phyloP scores from a whole-genome alignment of 73 alveolate species.

The Diophrys sp. region DNA sequence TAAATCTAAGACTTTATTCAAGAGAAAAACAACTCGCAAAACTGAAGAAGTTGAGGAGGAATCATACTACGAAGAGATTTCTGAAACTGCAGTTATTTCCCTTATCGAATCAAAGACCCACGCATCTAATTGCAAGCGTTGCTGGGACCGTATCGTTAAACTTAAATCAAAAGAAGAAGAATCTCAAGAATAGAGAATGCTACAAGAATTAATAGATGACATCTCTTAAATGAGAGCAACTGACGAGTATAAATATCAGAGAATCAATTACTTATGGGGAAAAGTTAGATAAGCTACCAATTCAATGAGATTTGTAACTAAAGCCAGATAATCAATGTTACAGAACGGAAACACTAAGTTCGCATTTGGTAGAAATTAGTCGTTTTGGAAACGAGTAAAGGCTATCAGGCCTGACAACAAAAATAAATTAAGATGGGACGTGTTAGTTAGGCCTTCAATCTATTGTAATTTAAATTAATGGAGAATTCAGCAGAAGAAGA shows the following conservation, averaged over 20 bases:
- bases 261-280: not conserved
- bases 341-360: not conserved
- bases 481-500: no score
- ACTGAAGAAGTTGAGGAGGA: not conserved
- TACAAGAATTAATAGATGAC: not conserved
- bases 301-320: not conserved
- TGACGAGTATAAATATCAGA: not conserved
- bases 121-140: not conserved
- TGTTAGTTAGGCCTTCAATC: no score
- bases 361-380: not conserved
- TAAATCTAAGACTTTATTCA: not conserved
- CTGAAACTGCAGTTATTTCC: not conserved
- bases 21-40: not conserved
- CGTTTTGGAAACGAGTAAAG: not conserved
- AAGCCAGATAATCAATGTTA: not conserved
- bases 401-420: not conserved
- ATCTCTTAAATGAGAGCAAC: not conserved
- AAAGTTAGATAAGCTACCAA: not conserved
- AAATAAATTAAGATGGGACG: not conserved
- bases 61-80: not conserved
- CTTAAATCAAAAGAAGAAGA: not conserved
- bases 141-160: not conserved
- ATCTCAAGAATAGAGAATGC: not conserved
- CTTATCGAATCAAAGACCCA: not conserved
- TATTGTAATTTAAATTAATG: no score